These are phyloP conservation scores for Trifolium repens DNA, from an alignment of 306 rosid genomes.

Conservation along the genomic window DNA sequence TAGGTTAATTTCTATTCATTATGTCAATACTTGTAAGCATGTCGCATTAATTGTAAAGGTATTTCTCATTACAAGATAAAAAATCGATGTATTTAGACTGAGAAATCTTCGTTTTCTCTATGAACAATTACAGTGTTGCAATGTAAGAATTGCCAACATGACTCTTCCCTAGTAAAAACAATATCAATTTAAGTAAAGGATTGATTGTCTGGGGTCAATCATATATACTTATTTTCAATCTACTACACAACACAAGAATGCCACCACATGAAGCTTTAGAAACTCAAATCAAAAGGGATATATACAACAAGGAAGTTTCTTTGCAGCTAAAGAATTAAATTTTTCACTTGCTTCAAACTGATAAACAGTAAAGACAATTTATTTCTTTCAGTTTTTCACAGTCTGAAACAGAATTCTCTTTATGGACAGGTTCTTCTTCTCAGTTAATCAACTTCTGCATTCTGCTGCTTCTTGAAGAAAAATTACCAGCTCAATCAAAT, in stretches of 20 bases:
- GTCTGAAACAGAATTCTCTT: neutral
- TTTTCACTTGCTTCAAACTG: neutral
- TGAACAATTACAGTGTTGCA: neutral
- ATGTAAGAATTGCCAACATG: too few species aligned
- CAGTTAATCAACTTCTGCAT: neutral
- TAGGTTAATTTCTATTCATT: too few species aligned
- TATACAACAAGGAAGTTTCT: neutral
- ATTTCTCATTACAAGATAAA: neutral
- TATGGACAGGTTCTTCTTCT: too few species aligned
- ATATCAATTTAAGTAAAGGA: neutral
- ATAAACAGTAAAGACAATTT: neutral
- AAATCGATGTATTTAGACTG: neutral
- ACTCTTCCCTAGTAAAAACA: too few species aligned
- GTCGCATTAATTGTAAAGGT: neutral
- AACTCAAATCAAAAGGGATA: neutral
- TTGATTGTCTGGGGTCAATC: too few species aligned
- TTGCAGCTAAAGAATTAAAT: neutral
- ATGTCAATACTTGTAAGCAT: neutral
- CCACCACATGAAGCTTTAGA: neutral
- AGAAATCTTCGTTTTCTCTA: neutral
- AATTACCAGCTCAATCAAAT: neutral
- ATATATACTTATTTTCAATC: too few species aligned
- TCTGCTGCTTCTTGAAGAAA: neutral
- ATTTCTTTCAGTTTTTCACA: neutral
- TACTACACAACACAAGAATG: neutral